Evolutionary conservation across 768 basidiomycete genomes (phyloP).

Genomic region (Lactarius trivialis): DNA sequence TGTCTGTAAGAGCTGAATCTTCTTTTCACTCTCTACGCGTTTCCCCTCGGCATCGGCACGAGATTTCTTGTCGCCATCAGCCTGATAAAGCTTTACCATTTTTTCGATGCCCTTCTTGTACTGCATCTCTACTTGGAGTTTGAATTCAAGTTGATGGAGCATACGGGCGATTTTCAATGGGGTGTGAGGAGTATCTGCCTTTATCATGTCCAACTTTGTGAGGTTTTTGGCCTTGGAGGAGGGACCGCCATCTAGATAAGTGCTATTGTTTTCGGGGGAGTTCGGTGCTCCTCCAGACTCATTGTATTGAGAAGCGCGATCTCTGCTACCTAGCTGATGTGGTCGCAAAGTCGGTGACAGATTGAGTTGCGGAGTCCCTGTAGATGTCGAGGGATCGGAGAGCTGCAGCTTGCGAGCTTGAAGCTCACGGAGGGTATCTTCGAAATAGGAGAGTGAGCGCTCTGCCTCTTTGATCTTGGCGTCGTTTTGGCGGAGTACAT

Average conservation of each 20-base stretch:
- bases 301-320: slow-evolving; percentile 14
- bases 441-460: slow-evolving; percentile 78
- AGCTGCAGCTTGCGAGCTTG: slow-evolving; percentile 67
- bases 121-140: slow-evolving; percentile 95
- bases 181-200: slow-evolving; percentile 94
- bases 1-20: slow-evolving; percentile 86
- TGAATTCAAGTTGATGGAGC: slow-evolving; percentile 99
- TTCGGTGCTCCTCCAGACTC: slow-evolving; percentile 22
- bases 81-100: slow-evolving; percentile 95
- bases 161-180: slow-evolving; percentile 95
- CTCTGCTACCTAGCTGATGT: slow-evolving; percentile 13
- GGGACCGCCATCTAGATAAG: slow-evolving; percentile 34
- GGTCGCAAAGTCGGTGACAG: slow-evolving; percentile 12
- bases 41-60: slow-evolving; percentile 91
- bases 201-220: slow-evolving; percentile 88
- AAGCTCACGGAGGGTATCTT: slow-evolving; percentile 77
- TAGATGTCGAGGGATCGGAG: slow-evolving; percentile 48
- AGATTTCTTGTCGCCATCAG: slow-evolving; percentile 96
- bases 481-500: slow-evolving; percentile 76
- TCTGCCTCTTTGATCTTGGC: slow-evolving; percentile 84
- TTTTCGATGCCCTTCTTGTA: slow-evolving; percentile 98
- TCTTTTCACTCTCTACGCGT: slow-evolving; percentile 90
- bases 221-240: slow-evolving; percentile 57
- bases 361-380: slow-evolving; percentile 6
- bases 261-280: slow-evolving; percentile 27